Evolutionary conservation across 1,284 basidiomycete genomes (phyloP).

Genomic region (Malassezia nana): DNA sequence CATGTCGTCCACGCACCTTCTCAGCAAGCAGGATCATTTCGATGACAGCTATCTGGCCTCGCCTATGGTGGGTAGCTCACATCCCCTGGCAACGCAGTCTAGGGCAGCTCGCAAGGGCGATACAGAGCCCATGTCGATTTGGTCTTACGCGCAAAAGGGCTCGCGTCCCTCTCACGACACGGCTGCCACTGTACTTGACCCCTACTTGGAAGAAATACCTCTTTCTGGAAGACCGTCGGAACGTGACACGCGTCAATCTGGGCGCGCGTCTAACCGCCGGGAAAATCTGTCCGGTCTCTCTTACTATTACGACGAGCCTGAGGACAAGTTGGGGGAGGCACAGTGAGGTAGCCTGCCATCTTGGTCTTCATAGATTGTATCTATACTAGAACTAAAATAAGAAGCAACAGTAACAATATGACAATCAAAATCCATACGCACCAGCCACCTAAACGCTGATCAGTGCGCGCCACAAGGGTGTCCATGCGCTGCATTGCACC

Average conservation of each 20-base stretch:
- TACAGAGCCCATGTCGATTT: not conserved
- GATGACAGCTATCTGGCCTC: not conserved
- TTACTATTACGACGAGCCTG: constrained; percentile 13
- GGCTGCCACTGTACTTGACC: not conserved
- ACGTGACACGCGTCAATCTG: not conserved
- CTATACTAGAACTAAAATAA: constrained; percentile 6
- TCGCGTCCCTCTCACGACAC: not conserved
- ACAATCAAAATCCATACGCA: constrained; percentile 45
- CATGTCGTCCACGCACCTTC: not conserved
- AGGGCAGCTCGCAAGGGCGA: not conserved
- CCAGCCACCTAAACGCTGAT: constrained; percentile 44
- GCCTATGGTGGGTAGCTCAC: not conserved
- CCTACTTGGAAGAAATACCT: not conserved
- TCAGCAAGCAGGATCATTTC: not conserved
- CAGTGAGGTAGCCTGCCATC: not conserved
- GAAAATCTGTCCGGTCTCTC: constrained; percentile 11
- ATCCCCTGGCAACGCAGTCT: not conserved
- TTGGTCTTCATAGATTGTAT: not conserved
- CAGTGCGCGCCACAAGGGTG: constrained; percentile 31
- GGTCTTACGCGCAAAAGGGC: not conserved
- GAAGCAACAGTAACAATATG: constrained; percentile 15
- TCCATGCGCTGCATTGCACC: constrained; percentile 43
- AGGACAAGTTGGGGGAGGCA: not conserved
- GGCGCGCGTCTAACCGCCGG: not conserved
- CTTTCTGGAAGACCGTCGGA: not conserved